A percentile compares a stretch with the other conserved stretches of the same genome.
These are phyloP conservation scores for Cocos nucifera DNA, from an alignment of 176 grass and related monocot species.

Conservation along the genomic window DNA sequence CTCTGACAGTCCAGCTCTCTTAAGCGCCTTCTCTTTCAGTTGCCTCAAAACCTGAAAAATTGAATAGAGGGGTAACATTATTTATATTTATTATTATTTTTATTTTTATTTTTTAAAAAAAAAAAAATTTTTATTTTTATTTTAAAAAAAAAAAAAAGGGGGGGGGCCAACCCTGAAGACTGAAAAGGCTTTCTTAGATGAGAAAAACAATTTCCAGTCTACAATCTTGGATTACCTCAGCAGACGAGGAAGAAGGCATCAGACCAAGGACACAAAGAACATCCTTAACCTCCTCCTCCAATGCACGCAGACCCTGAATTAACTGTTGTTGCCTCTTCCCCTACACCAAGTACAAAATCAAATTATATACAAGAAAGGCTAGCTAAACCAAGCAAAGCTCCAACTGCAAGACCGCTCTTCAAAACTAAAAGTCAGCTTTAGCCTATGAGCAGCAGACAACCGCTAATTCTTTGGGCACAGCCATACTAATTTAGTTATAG, in stretches of 20 bases:
- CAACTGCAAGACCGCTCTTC: neutral
- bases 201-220: too few species aligned
- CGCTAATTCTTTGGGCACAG: neutral
- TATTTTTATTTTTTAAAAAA: too few species aligned
- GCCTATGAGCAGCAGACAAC: neutral
- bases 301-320: constrained; percentile 45
- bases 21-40: constrained; percentile 34
- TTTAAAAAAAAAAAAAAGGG: neutral
- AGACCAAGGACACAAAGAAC: constrained; percentile 7
- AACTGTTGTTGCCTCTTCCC: constrained; percentile 43
- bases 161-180: too few species aligned
- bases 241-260: too few species aligned
- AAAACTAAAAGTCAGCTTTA: neutral
- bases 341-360: constrained; percentile 37
- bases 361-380: neutral
- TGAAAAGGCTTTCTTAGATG: constrained; percentile 1
- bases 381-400: neutral
- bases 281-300: constrained; percentile 4
- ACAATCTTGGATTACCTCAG: too few species aligned
- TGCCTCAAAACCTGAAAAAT: constrained; percentile 34
- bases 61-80: constrained; percentile 4
- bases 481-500: neutral
- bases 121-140: too few species aligned
- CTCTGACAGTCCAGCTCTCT: constrained; percentile 25
- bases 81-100: too few species aligned